Evolutionary conservation across 2,329 filamentous ascomycete genomes (phyloP).

Genomic region (Colletotrichum salicis): DNA sequence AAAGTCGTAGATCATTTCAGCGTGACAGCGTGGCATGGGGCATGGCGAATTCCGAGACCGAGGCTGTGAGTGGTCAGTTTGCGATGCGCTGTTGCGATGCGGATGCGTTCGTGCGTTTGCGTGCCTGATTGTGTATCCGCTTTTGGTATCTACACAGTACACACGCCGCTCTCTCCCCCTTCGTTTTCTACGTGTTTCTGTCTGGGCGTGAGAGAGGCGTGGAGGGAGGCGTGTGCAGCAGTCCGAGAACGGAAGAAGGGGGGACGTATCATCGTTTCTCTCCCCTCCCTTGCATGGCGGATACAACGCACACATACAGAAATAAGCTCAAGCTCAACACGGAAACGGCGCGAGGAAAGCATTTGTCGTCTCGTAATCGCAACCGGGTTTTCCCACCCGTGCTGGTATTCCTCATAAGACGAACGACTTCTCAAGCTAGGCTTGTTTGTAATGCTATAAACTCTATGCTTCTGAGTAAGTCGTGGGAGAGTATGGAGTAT

Average conservation of each 20-base stretch:
- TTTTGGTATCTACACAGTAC: neutral
- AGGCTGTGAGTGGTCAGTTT: conserved; percentile 9
- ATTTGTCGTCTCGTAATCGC: neutral
- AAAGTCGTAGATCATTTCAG: neutral
- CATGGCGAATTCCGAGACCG: conserved; percentile 16
- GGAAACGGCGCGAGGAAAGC: neutral
- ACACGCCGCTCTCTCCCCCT: neutral
- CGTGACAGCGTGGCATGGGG: neutral
- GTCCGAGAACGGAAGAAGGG: neutral
- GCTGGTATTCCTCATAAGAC: neutral
- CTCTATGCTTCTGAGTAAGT: neutral
- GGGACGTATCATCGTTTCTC: neutral
- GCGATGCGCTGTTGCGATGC: neutral
- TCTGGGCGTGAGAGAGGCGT: no score
- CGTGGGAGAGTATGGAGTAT: neutral
- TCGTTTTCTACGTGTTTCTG: no score
- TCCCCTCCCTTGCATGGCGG: neutral
- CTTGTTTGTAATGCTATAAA: neutral
- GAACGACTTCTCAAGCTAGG: neutral
- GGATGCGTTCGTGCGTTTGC: no score
- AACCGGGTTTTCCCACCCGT: neutral
- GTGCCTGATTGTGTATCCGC: neutral
- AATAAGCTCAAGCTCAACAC: neutral
- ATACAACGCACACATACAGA: neutral
- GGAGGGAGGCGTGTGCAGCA: neutral